phyloP scores from a whole-genome alignment of 1,139 yeast species.

The Entelexis paramagnoliae region DNA sequence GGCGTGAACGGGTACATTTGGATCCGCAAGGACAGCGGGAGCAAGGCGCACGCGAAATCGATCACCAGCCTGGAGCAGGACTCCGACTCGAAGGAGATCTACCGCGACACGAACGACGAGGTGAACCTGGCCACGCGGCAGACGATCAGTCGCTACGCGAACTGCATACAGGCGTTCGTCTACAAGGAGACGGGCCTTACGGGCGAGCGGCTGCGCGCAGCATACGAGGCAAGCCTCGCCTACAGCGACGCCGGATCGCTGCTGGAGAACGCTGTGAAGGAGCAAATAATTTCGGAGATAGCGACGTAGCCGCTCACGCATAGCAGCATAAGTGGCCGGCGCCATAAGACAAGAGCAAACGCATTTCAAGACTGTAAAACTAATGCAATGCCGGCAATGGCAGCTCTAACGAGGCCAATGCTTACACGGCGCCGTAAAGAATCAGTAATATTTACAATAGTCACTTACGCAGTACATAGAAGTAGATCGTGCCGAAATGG shows the following conservation, averaged over 20 bases:
- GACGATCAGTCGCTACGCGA: constrained; percentile 74
- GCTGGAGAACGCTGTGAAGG: constrained; percentile 66
- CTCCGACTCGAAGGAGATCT: constrained; percentile 90
- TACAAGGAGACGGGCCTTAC: constrained; percentile 78
- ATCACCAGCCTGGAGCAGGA: constrained; percentile 89
- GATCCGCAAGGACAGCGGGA: constrained; percentile 60
- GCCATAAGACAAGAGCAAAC: too few species aligned
- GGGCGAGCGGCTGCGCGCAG: constrained; percentile 65
- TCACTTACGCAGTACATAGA: constrained; percentile 27
- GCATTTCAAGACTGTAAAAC: too few species aligned
- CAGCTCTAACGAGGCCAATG: too few species aligned
- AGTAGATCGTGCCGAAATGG: constrained; percentile 79
- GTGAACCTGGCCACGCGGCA: constrained; percentile 53
- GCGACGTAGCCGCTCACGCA: too few species aligned
- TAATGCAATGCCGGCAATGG: too few species aligned
- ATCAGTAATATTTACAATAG: too few species aligned
- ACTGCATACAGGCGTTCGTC: constrained; percentile 71
- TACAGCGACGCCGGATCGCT: constrained; percentile 63
- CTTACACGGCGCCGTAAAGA: too few species aligned
- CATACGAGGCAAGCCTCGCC: constrained; percentile 83
- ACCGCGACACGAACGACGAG: constrained; percentile 76
- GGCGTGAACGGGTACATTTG: constrained; percentile 95
- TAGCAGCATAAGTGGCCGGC: too few species aligned
- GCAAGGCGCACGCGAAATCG: constrained; percentile 26
- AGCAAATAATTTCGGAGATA: constrained; percentile 34